Conservation (phyloP, 768 basidiomycete species). For the Tulasnella sp. region DNA sequence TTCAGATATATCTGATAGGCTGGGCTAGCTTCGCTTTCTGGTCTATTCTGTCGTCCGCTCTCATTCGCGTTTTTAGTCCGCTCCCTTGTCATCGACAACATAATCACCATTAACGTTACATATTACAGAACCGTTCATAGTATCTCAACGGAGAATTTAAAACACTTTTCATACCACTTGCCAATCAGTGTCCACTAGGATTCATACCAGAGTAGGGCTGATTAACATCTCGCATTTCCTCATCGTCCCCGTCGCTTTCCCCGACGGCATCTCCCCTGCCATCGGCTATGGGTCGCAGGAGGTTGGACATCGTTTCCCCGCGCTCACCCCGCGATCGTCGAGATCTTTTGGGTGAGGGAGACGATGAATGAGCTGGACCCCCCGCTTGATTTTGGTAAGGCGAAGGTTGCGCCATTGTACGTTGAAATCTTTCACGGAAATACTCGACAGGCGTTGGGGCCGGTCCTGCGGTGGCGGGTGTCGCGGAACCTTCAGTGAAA, state of each 20-base stretch:
- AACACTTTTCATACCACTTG: neutral
- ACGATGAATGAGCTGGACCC: neutral
- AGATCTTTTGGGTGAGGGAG: neutral
- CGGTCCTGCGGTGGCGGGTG: neutral
- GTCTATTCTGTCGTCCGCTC: neutral
- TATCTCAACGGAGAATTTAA: neutral
- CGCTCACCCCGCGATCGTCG: neutral
- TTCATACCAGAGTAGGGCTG: neutral
- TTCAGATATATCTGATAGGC: conserved; percentile 41
- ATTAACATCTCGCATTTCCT: neutral
- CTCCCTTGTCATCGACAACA: neutral
- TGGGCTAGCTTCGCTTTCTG: conserved; percentile 28
- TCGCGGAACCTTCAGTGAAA: neutral
- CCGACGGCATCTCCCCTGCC: neutral
- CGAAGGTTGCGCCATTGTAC: conserved; percentile 4
- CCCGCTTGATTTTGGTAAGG: conserved; percentile 6
- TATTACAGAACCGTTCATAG: neutral
- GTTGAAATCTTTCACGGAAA: conserved; percentile 8
- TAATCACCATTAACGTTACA: neutral
- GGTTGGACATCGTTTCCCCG: neutral
- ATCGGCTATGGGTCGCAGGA: neutral
- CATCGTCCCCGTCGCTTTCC: neutral
- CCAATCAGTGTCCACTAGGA: neutral
- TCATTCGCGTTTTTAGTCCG: neutral
- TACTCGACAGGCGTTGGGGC: neutral